Percentiles rank a stretch among this genome's conserved stretches.
phyloP scores from a whole-genome alignment of 139 green algal species.

The Yamagishiella unicocca region DNA sequence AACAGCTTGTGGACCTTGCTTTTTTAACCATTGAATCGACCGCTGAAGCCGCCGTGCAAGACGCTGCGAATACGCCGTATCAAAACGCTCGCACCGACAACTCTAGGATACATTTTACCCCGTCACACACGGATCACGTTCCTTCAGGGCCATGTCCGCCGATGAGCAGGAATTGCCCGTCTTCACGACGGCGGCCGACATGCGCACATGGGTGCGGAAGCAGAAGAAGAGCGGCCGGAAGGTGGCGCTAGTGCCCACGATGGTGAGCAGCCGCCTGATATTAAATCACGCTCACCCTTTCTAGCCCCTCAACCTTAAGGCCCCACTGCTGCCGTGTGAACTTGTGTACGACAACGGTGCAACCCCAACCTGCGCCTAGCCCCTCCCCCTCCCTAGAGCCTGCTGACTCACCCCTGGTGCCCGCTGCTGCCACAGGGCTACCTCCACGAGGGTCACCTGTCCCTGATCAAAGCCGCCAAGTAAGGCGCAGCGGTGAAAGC shows the following conservation, averaged over 20 bases:
- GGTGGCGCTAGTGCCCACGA: conserved; percentile 96
- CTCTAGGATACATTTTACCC: no score
- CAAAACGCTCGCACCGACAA: no score
- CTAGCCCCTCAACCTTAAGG: no score
- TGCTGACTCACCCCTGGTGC: not conserved
- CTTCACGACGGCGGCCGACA: conserved; percentile 64
- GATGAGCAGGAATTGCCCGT: conserved; percentile 38
- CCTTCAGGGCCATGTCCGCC: not conserved
- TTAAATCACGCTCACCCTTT: no score
- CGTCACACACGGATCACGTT: no score
- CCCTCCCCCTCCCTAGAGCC: not conserved
- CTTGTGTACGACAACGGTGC: no score
- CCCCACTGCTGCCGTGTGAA: no score
- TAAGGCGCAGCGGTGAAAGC: no score
- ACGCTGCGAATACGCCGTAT: no score
- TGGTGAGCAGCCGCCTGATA: conserved; percentile 84
- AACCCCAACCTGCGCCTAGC: not conserved
- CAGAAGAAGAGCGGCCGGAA: conserved; percentile 71
- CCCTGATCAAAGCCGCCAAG: conserved; percentile 83
- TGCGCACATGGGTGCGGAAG: conserved; percentile 81
- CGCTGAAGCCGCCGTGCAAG: no score
- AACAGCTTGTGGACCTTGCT: no score
- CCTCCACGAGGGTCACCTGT: conserved; percentile 96
- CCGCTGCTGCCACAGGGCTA: conserved; percentile 83
- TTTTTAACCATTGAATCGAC: no score